Evolutionary conservation across 306 rosid genomes (phyloP), one percentile per base, ranked within the genome.

Genomic region (Vigna hirtella): DNA sequence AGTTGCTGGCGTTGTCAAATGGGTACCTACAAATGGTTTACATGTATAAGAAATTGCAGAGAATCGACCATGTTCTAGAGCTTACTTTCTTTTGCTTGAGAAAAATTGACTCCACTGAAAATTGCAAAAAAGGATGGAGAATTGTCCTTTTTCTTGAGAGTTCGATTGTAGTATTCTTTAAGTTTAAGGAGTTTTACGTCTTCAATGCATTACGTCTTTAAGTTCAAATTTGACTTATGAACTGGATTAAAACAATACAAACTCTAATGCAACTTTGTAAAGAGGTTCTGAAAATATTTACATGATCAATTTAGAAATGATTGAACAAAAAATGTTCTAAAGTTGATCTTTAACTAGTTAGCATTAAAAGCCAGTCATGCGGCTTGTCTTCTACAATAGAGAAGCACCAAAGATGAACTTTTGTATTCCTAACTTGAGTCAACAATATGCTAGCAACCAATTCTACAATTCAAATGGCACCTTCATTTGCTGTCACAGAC

Each of bases 261-360:
- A n/a, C 15, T 36, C 28, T 18, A 64, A 38, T 17, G 38, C 26
- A 36, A 42, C 59, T 59, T 18, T 0, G 28, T 17, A 26, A 70
- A 26, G 2, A 9, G 6, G 70, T 17, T 65, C 48, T 28, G 51
- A 64, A 66, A 72, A 50, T n/a, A 47, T 72, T 32, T 43, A 64
- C 57, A 12, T 9, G 4, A 47, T 70, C 17, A 61, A 48, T 40
- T 24, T 17, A 47, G 2, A 72, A 72, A 56, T 43, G 43, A 43
- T 55, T 10, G 69, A 56, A 50, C 70, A 40, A 43, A 49, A 68
- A 53, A 17, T 36, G 9, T 56, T 57, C 28, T 55, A 57, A 28
- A 42, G 16, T 64, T 38, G 28, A 1, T 7, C 43, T 0, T 38
- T 38, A 7, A 38, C 43, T 38, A 38, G 1, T 38, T 38, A 7